Base-by-base conservation (phyloP, 192 early-diverging fungal species). In the Coemansia sp. region DNA sequence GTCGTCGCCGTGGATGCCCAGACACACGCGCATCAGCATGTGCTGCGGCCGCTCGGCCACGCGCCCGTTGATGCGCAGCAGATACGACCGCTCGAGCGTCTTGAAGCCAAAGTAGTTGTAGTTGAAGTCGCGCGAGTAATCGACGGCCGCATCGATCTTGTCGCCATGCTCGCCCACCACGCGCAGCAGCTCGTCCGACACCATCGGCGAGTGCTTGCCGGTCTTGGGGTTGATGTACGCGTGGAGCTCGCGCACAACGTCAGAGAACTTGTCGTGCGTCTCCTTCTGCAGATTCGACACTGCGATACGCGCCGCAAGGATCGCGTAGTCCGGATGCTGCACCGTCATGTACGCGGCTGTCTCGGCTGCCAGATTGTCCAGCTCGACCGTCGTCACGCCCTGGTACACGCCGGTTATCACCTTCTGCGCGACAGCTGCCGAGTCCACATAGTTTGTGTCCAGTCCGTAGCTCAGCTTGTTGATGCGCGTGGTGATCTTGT, bases 81-180 rank as follows among this genome's bases (percentile, higher is more conserved):
- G 87, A 71, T 99, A 99, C 44, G 91, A 93, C 23, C 97, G 90
- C 85, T 99, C 97, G 9, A 99, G 88, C 11, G 96, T 99, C 86
- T 99, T 99, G 91, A 98, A 98, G 9, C 97, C 97, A 90, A 99
- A 99, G 86, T 89, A 99, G 85, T 95, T 95, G 87, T 98, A 99
- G 70, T 89, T 92, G 77, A 94, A 98, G 74, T 99, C 97, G 68
- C 95, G 92, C 73, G 98, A 92, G 75, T 98, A 99, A 72, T 95
- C 95, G 62, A 99, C 90, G 49, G 96, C 93, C n/a, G 94, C 91
- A 86, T 99, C 91, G 65, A 99, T 86, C 48, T 83, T 78, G 26
- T 95, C 96, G 5, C 87, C 87, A 77, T 99, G 75, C 39, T 84
- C 83, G 74, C 86, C 78, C 49, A 97, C 85, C 61, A 82, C 61